These are phyloP conservation scores for Hansenula sp. DNA, from an alignment of 1,139 yeast species.

Conservation along the genomic window DNA sequence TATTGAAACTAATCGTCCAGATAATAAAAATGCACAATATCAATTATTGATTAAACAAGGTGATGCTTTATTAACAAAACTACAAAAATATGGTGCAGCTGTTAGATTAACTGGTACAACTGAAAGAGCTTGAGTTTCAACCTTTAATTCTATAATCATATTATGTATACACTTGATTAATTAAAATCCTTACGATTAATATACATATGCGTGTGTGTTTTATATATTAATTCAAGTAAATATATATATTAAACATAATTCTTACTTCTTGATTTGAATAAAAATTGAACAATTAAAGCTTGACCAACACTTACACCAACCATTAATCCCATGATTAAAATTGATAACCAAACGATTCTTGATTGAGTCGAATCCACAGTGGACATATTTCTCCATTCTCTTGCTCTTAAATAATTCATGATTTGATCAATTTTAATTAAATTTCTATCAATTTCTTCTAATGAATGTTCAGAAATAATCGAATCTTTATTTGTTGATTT, in stretches of 20 bases:
- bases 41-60: conserved; percentile 88
- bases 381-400: conserved; percentile 72
- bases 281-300: conserved; percentile 52
- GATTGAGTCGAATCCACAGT: conserved; percentile 65
- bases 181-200: neutral
- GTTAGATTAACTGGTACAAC: conserved; percentile 86
- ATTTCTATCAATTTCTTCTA: conserved; percentile 55
- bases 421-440: conserved; percentile 56
- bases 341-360: conserved; percentile 59
- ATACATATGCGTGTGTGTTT: neutral
- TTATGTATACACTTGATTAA: too few species aligned
- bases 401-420: conserved; percentile 62
- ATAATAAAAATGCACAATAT: conserved; percentile 92
- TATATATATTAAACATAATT: conserved; percentile 28
- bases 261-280: conserved; percentile 36
- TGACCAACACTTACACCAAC: conserved; percentile 64
- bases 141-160: too few species aligned
- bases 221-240: neutral
- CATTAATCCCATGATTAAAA: conserved; percentile 57
- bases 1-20: conserved; percentile 94
- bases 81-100: conserved; percentile 97
- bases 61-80: conserved; percentile 84
- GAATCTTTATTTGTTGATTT: conserved; percentile 48
- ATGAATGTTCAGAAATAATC: conserved; percentile 50
- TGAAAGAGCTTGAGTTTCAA: conserved; percentile 56